Evolutionary conservation across 2,329 filamentous ascomycete genomes (phyloP).

Genomic region (Albifimbria verrucaria): DNA sequence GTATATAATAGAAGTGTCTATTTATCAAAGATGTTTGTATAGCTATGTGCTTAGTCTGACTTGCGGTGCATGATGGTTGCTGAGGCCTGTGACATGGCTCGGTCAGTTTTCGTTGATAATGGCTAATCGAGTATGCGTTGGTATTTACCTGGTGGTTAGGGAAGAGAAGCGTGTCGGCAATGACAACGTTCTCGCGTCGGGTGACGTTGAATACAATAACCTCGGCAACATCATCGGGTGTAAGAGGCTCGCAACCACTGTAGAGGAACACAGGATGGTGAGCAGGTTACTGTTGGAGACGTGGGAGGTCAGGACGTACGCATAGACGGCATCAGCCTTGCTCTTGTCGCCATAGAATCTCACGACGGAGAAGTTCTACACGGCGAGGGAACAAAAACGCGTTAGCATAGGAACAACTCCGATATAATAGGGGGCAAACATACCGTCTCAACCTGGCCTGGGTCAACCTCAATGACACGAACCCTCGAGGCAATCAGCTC

Average conservation of each 20-base stretch:
- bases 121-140: too few species aligned
- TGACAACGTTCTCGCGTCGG: conserved; percentile 82
- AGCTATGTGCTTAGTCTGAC: conserved; percentile 7
- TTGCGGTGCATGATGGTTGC: conserved; percentile 29
- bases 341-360: conserved; percentile 83
- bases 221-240: conserved; percentile 87
- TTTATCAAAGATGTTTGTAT: conserved; percentile 3
- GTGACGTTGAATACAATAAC: conserved; percentile 82
- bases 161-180: conserved; percentile 84
- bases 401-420: too few species aligned
- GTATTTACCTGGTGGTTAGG: conserved; percentile 77
- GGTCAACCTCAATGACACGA: conserved; percentile 83
- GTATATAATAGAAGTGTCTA: conserved; percentile 3
- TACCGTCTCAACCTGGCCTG: conserved; percentile 87
- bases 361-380: conserved; percentile 87
- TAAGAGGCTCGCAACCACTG: conserved; percentile 76
- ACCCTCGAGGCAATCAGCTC: conserved; percentile 81
- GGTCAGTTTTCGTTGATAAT: background rate
- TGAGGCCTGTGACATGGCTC: conserved; percentile 20
- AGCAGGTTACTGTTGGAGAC: background rate
- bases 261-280: background rate
- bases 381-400: too few species aligned
- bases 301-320: conserved; percentile 48
- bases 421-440: conserved; percentile 16
- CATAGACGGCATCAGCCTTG: conserved; percentile 88